Conservation (phyloP, 257 asterid species). For the Agastache rugosa region DNA sequence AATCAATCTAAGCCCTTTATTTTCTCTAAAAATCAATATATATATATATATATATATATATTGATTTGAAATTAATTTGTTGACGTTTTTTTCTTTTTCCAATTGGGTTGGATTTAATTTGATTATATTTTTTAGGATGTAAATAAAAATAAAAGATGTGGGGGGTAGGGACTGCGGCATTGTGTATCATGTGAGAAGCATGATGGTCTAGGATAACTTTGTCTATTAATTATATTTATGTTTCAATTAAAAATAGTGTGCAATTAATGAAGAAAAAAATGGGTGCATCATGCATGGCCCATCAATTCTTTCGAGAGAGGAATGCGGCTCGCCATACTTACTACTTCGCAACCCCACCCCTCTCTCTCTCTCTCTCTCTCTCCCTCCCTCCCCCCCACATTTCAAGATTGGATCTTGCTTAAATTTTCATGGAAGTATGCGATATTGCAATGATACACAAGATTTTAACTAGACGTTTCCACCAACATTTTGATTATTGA, state of each 20-base stretch:
- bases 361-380: too few species aligned
- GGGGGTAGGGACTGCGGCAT: conserved; percentile 32
- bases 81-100: too few species aligned
- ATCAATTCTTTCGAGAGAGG: conserved; percentile 1
- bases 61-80: too few species aligned
- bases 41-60: too few species aligned
- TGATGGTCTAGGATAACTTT: conserved; percentile 50
- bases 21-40: too few species aligned
- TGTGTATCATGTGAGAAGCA: conserved; percentile 58
- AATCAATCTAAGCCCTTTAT: too few species aligned
- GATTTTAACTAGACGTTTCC: too few species aligned
- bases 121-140: background rate
- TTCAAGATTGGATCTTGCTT: background rate
- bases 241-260: background rate
- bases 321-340: background rate
- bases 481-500: too few species aligned
- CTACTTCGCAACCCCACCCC: background rate
- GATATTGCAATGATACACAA: too few species aligned
- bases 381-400: too few species aligned
- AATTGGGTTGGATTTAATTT: too few species aligned
- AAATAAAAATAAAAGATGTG: background rate
- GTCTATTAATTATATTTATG: conserved; percentile 15
- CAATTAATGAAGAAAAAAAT: conserved; percentile 3
- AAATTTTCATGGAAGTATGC: too few species aligned
- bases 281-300: conserved; percentile 17